These are phyloP conservation scores for Bryoglossum gracile DNA, from an alignment of 495 filamentous ascomycete species.

Conservation along the genomic window DNA sequence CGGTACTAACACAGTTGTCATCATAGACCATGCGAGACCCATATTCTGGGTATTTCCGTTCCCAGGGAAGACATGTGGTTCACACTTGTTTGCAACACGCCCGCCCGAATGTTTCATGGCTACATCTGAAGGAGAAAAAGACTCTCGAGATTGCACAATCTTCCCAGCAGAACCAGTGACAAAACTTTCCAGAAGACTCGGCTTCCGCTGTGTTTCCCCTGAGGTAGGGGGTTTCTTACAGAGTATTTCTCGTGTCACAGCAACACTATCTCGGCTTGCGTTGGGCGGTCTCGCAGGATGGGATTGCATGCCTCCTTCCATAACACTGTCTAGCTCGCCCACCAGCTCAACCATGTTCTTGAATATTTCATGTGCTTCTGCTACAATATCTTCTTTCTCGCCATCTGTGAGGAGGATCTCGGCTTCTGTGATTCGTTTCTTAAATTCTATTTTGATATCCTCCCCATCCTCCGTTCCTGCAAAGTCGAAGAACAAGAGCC, in stretches of 20 bases:
- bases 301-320: not conserved
- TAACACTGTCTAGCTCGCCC: constrained; percentile 30
- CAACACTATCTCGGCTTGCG: not conserved
- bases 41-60: too few species aligned
- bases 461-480: constrained; percentile 28
- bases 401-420: constrained; percentile 34
- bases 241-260: constrained; percentile 2
- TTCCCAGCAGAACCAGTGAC: not conserved
- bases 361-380: constrained; percentile 41
- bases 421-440: constrained; percentile 30
- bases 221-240: not conserved
- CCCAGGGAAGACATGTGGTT: too few species aligned
- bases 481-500: constrained; percentile 31
- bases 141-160: not conserved
- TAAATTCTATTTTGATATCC: constrained; percentile 35
- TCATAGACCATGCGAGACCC: too few species aligned
- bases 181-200: not conserved
- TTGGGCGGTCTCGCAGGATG: not conserved
- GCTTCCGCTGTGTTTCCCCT: not conserved
- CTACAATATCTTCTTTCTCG: constrained; percentile 41
- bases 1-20: too few species aligned
- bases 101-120: not conserved
- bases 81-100: constrained; percentile 2
- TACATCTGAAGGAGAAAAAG: not conserved
- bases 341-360: constrained; percentile 31